Evolutionary conservation across 768 basidiomycete genomes (phyloP).

Genomic region (Dacryopinax primogenitus): DNA sequence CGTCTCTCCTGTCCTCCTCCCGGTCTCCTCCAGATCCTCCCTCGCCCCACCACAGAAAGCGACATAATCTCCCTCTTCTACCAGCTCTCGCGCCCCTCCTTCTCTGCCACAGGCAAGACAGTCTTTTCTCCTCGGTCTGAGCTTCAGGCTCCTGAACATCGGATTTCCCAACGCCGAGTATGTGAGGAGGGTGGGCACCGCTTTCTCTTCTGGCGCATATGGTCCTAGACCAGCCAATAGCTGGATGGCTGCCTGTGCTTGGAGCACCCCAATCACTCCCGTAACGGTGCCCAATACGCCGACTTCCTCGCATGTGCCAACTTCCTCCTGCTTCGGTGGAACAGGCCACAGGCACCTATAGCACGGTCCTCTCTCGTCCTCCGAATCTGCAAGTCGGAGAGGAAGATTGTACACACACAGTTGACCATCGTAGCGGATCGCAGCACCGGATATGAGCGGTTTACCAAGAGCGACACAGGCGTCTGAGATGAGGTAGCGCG

Average conservation of each 20-base stretch:
- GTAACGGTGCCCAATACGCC: slow-evolving; percentile 83
- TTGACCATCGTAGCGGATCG: slow-evolving; percentile 74
- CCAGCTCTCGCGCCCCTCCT: slow-evolving; percentile 32
- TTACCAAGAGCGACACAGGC: slow-evolving; percentile 59
- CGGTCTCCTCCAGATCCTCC: slow-evolving; percentile 52
- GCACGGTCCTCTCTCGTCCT: slow-evolving; percentile 59
- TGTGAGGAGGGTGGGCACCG: slow-evolving; percentile 46
- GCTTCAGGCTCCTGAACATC: slow-evolving; percentile 69
- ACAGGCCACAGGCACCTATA: slow-evolving; percentile 88
- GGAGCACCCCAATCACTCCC: slow-evolving; percentile 77
- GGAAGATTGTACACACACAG: slow-evolving; percentile 58
- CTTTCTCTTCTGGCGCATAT: slow-evolving; percentile 26
- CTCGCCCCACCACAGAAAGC: slow-evolving; percentile 68
- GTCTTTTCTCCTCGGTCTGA: slow-evolving; percentile 54
- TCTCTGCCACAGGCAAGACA: slow-evolving; percentile 64
- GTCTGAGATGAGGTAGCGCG: slow-evolving; percentile 87
- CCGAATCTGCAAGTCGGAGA: not conserved
- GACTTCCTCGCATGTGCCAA: slow-evolving; percentile 73
- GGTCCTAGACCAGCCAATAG: slow-evolving; percentile 52
- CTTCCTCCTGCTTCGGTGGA: slow-evolving; percentile 49
- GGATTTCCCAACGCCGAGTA: slow-evolving; percentile 58
- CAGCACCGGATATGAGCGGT: slow-evolving; percentile 85
- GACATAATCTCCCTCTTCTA: slow-evolving; percentile 61
- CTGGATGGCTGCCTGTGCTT: slow-evolving; percentile 81
- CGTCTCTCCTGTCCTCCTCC: slow-evolving; percentile 33